These are phyloP conservation scores for Fomitopsis serialis DNA, from an alignment of 768 basidiomycete genomes.

Conservation along the genomic window DNA sequence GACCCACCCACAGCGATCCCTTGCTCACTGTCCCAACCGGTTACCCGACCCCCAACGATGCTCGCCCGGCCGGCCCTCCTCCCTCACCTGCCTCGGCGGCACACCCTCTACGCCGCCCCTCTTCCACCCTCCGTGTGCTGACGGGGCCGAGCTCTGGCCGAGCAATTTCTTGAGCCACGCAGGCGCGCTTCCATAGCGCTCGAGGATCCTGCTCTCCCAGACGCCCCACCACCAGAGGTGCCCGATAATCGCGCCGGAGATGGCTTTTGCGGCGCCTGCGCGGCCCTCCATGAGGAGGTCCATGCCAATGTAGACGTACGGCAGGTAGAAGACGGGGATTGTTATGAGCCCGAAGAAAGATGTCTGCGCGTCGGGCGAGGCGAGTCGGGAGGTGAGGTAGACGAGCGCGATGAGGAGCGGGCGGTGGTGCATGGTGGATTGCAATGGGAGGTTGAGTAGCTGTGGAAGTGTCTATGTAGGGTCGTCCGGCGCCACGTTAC, in stretches of 20 bases:
- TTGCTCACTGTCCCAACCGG: conserved; percentile 33
- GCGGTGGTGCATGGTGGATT: conserved; percentile 49
- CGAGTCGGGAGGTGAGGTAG: conserved; percentile 63
- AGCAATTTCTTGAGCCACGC: conserved; percentile 50
- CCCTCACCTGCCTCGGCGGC: conserved; percentile 31
- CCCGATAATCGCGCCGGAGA: conserved; percentile 72
- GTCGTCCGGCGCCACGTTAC: no score
- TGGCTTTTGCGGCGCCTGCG: conserved; percentile 42
- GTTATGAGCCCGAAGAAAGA: conserved; percentile 78
- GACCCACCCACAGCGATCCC: no score
- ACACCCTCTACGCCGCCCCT: conserved; percentile 50
- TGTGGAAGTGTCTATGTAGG: background rate
- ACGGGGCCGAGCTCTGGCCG: conserved; percentile 38
- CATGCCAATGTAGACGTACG: conserved; percentile 67
- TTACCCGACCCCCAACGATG: conserved; percentile 53
- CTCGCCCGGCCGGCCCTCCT: conserved; percentile 22
- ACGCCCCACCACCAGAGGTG: conserved; percentile 81
- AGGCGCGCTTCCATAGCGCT: conserved; percentile 47
- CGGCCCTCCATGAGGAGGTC: conserved; percentile 66
- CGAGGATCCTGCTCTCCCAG: conserved; percentile 42
- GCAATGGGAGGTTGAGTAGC: conserved; percentile 50
- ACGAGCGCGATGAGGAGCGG: conserved; percentile 62
- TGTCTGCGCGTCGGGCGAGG: conserved; percentile 60
- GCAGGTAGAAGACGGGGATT: conserved; percentile 66
- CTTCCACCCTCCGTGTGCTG: conserved; percentile 29